Evolutionary conservation across 768 basidiomycete species (phyloP).

Genomic region (Suillus occidentalis): DNA sequence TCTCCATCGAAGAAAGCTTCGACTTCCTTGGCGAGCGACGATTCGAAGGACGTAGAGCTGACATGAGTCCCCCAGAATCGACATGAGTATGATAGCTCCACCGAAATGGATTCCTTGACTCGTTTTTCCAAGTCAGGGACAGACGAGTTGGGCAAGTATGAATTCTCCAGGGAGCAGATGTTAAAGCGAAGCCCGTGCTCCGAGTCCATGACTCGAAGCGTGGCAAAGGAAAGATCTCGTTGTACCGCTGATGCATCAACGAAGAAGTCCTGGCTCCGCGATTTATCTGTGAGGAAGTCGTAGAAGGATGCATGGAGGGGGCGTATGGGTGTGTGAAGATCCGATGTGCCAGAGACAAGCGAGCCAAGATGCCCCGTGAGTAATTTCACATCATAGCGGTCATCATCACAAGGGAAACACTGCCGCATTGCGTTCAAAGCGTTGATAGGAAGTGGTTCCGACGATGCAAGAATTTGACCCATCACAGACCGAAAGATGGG

Average conservation of each 20-base stretch:
- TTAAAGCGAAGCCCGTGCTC: conserved; percentile 15
- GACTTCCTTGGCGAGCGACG: conserved; percentile 13
- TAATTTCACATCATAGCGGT: conserved; percentile 19
- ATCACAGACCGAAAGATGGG: background rate
- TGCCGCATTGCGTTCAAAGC: background rate
- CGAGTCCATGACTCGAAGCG: conserved; percentile 26
- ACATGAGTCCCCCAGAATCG: conserved; percentile 34
- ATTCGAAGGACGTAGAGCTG: background rate
- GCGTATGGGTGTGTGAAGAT: conserved; percentile 9
- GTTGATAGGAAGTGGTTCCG: conserved; percentile 4
- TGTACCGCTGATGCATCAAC: background rate
- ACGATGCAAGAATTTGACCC: background rate
- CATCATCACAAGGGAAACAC: conserved; percentile 2
- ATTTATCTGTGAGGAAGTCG: conserved; percentile 22
- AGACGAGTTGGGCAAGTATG: conserved; percentile 24
- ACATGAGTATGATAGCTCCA: conserved; percentile 31
- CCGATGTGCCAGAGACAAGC: conserved; percentile 4
- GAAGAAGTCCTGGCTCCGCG: conserved; percentile 15
- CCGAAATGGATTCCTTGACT: conserved; percentile 22
- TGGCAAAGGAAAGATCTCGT: conserved; percentile 14
- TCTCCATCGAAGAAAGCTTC: conserved; percentile 17
- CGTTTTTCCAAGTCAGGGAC: conserved; percentile 14
- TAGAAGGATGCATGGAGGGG: conserved; percentile 28
- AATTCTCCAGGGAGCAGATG: conserved; percentile 20
- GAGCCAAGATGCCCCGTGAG: background rate